Evolutionary conservation across 441 rosid species (phyloP).

Genomic region (Erodium chrysanthum): DNA sequence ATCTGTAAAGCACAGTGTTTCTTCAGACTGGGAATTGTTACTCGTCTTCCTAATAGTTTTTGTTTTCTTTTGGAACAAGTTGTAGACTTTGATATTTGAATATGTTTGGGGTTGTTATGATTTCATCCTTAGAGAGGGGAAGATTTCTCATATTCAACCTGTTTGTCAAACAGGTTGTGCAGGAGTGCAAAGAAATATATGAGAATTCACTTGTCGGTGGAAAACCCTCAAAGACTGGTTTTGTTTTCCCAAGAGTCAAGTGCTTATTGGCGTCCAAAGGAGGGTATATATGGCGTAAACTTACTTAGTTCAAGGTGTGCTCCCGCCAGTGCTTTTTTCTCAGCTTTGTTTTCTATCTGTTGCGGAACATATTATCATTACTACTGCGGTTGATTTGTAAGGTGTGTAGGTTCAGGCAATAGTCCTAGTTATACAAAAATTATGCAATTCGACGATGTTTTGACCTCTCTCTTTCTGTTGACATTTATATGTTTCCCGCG

Average conservation of each 20-base stretch:
- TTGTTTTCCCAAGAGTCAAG: constrained; percentile 74
- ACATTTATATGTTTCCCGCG: too few relatives aligned
- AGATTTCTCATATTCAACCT: background rate
- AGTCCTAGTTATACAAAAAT: too few relatives aligned
- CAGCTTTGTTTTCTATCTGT: background rate
- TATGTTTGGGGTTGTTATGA: too few relatives aligned
- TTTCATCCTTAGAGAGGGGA: background rate
- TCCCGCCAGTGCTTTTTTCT: background rate
- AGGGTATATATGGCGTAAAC: constrained; percentile 43
- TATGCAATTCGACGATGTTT: too few relatives aligned
- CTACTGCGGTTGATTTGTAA: too few relatives aligned
- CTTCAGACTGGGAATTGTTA: background rate
- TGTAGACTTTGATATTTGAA: background rate
- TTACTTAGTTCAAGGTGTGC: background rate
- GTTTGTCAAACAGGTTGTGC: constrained; percentile 57
- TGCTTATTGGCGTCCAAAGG: constrained; percentile 57
- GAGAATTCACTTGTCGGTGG: constrained; percentile 82
- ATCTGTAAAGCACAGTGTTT: background rate
- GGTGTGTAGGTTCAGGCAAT: too few relatives aligned
- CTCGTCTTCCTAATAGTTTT: background rate
- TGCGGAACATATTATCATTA: background rate
- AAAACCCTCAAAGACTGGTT: constrained; percentile 75
- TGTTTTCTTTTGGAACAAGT: background rate
- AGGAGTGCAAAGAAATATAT: constrained; percentile 90
- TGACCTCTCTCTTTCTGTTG: too few relatives aligned